These are phyloP conservation scores for Cyclostephanos invisitatus DNA, from an alignment of 108 stramenopile species.

Conservation along the genomic window DNA sequence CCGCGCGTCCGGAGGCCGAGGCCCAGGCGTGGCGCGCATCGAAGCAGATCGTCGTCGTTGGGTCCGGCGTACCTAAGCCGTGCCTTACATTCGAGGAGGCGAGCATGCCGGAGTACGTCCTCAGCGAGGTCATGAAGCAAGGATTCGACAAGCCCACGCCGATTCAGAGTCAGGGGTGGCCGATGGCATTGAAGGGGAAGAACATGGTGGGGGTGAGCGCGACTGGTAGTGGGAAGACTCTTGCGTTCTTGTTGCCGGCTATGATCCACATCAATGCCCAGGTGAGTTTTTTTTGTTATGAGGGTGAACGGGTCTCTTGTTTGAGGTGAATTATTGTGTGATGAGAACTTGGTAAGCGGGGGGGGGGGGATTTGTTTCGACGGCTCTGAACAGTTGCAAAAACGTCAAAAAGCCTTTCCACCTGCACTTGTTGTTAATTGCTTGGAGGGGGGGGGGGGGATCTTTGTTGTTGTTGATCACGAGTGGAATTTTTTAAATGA, in stretches of 20 bases:
- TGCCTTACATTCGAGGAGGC: constrained; percentile 95
- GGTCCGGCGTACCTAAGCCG: constrained; percentile 95
- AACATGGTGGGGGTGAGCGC: constrained; percentile 97
- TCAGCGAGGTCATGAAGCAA: constrained; percentile 91
- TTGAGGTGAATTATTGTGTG: constrained; percentile 5
- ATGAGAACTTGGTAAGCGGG: background rate
- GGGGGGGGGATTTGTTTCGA: constrained; percentile 11
- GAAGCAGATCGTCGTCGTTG: constrained; percentile 85
- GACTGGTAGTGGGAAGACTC: constrained; percentile 95
- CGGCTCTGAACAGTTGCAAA: background rate
- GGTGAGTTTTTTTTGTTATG: constrained; percentile 66
- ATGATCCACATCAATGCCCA: constrained; percentile 99
- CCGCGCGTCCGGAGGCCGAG: constrained; percentile 80
- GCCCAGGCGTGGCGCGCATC: constrained; percentile 87
- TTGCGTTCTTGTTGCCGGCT: constrained; percentile 97
- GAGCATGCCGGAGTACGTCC: constrained; percentile 95
- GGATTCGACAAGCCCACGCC: constrained; percentile 97
- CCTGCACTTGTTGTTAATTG: too few species aligned
- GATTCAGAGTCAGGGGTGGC: constrained; percentile 99
- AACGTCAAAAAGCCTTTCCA: background rate
- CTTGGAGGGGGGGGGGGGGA: too few species aligned
- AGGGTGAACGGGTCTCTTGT: background rate
- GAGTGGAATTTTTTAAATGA: background rate
- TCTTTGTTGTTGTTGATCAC: too few species aligned
- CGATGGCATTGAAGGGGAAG: constrained; percentile 96